phyloP scores from a whole-genome alignment of 2,329 filamentous ascomycete genomes.

The Fusarium proliferatum region DNA sequence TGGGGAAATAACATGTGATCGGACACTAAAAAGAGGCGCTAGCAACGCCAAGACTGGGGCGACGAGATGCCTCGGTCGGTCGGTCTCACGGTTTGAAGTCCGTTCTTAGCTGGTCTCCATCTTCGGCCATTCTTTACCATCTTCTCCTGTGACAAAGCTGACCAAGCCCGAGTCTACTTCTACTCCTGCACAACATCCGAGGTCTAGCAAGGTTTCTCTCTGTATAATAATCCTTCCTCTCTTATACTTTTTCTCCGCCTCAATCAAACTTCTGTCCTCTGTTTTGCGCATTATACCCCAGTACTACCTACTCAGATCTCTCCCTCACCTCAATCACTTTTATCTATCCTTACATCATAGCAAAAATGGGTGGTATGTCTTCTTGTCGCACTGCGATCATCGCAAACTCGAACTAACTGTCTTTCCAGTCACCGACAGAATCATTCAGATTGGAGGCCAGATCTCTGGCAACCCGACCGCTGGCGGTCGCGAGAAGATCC shows the following conservation, averaged over 20 bases:
- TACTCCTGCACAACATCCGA: constrained; percentile 43
- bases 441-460: constrained; percentile 71
- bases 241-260: constrained; percentile 3
- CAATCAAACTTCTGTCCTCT: constrained; percentile 6
- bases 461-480: constrained; percentile 69
- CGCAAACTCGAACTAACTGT: constrained; percentile 14
- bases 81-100: constrained; percentile 43
- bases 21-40: constrained; percentile 36
- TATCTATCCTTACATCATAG: constrained; percentile 7
- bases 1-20: constrained; percentile 49
- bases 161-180: constrained; percentile 35
- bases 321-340: background rate
- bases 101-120: background rate
- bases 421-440: constrained; percentile 65
- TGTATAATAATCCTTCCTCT: constrained; percentile 34
- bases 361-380: constrained; percentile 54
- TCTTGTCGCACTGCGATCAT: background rate
- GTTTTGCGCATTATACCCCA: constrained; percentile 25
- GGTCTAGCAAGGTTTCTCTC: constrained; percentile 35
- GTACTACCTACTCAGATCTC: constrained; percentile 4
- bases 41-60: constrained; percentile 40
- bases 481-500: constrained; percentile 64
- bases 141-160: constrained; percentile 28
- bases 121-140: constrained; percentile 18
- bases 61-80: constrained; percentile 48